Conservation (phyloP, 805 yeast species). For the Saturnispora zaruensis region DNA sequence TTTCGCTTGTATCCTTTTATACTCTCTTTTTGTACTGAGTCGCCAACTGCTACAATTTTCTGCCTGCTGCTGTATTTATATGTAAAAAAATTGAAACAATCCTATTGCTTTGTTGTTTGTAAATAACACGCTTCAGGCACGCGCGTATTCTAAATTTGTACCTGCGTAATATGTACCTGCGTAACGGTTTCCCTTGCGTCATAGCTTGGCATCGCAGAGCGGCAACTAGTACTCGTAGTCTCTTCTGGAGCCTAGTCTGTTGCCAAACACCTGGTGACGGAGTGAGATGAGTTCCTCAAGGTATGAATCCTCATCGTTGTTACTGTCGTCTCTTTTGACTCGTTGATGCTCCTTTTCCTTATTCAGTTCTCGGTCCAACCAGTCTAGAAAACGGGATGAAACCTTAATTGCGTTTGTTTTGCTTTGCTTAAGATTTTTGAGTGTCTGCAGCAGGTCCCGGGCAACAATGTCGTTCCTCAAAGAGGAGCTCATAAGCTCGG, state of each 20-base stretch:
- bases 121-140: slow-evolving; percentile 1
- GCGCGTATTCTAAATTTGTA: not conserved
- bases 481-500: slow-evolving; percentile 23
- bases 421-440: slow-evolving; percentile 28
- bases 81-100: not conserved
- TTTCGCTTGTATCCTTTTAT: not conserved
- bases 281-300: slow-evolving; percentile 22
- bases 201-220: not conserved
- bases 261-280: slow-evolving; percentile 70
- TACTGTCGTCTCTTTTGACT: slow-evolving; percentile 14
- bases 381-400: slow-evolving; percentile 42
- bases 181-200: not conserved
- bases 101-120: not conserved
- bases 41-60: not conserved
- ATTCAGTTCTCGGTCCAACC: slow-evolving; percentile 38
- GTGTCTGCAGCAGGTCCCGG: slow-evolving; percentile 33
- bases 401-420: slow-evolving; percentile 28
- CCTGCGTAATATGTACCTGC: slow-evolving; percentile 2
- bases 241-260: slow-evolving; percentile 61
- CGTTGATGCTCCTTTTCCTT: slow-evolving; percentile 18
- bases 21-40: not conserved
- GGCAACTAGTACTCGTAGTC: slow-evolving; percentile 27
- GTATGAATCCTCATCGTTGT: slow-evolving; percentile 11
- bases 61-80: not conserved
- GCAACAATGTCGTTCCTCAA: slow-evolving; percentile 32